These are phyloP conservation scores for Gracilaria gracilis DNA, from an alignment of 23 red algal species.

Conservation along the genomic window DNA sequence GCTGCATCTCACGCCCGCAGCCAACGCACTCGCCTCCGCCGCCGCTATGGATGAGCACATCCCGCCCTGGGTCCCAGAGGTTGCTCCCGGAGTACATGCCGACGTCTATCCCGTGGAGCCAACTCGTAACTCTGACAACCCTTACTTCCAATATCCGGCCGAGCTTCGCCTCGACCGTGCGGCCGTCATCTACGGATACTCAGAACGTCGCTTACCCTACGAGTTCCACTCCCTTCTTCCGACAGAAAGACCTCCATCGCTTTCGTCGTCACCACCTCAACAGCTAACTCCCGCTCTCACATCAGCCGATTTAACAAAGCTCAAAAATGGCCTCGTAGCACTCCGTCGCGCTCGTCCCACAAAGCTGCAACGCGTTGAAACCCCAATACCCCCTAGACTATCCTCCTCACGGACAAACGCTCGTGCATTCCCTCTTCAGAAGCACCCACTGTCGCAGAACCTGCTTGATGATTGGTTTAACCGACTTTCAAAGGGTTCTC, in stretches of 20 bases:
- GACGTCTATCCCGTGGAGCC: constrained; percentile 76
- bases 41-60: constrained; percentile 29
- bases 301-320: constrained; percentile 32
- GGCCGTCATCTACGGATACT: constrained; percentile 64
- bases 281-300: constrained; percentile 34
- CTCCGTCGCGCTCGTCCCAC: constrained; percentile 64
- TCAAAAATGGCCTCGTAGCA: constrained; percentile 36
- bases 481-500: constrained; percentile 32
- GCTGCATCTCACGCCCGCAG: background rate
- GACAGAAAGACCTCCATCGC: constrained; percentile 25
- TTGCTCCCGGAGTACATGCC: constrained; percentile 29
- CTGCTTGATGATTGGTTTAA: constrained; percentile 75
- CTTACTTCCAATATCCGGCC: constrained; percentile 34
- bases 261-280: constrained; percentile 21
- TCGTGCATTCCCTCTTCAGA: constrained; percentile 63
- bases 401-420: background rate
- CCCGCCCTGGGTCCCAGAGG: constrained; percentile 63
- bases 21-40: background rate
- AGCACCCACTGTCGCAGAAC: constrained; percentile 30
- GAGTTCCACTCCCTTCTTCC: constrained; percentile 56
- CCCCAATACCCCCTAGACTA: background rate
- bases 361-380: constrained; percentile 63
- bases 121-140: constrained; percentile 12
- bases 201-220: constrained; percentile 64
- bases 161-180: constrained; percentile 72